Base-by-base conservation (phyloP, 768 basidiomycete species). In the Naganishia onofrii region DNA sequence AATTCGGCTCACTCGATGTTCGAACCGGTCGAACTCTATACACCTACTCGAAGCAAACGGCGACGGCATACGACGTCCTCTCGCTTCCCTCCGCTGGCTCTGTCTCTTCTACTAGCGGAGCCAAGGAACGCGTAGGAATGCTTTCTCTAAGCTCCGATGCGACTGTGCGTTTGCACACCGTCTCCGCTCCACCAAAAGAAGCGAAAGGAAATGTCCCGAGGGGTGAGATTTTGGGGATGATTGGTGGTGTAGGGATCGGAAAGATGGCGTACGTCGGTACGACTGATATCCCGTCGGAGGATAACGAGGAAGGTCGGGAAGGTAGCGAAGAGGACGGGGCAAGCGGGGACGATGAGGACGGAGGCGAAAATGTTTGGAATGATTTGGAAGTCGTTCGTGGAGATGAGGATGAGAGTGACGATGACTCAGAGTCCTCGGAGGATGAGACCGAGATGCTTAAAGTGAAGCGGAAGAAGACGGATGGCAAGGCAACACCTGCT, bases 341-440 rank as follows among this genome's bases (percentile, higher is more conserved):
- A 9, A 48, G 31, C 19, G 36, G 36, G 2, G 60, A 44, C 12
- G 31, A 54, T 26, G 60, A 38, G 32, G 48, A 44, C 13, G 60
- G 38, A 29, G 70, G 38, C 17, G 63, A 57, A 55, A 48, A 70
- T 26, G 63, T 66, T 28, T 70, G 69, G 69, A 58, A 64, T 31
- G 69, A 56, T 70, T 98, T 96, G 82, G 92, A 93, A 48, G 92
- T 96, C 68, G 96, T 97, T 7, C 93, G 97, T 78, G 79, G 77
- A 6, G 79, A 79, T 38, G 56, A 51, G 34, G 38, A 63, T 28
- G 60, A 63, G 23, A 19, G 21, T 26, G 57, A 58, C 4, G 21
- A n/a, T 19, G 60, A 63, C 48, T 51, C 48, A 23, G 48, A 51
- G 48, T 51, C 48, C 21, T 63, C 60, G 23, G 60, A 63, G 23